Conservation (phyloP, 371 early-diverging fungal genomes). For the Gilbertella persicaria region DNA sequence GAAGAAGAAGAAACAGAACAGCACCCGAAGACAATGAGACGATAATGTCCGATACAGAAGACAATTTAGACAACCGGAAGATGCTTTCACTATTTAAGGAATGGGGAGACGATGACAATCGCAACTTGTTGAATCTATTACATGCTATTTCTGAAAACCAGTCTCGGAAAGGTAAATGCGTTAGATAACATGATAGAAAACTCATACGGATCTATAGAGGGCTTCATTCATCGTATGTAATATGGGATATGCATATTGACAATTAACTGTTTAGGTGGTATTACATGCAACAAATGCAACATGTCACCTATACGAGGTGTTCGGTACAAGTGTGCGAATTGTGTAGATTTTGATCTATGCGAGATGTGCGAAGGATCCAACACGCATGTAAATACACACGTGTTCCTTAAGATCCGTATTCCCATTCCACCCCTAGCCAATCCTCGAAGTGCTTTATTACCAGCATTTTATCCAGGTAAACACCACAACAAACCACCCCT, state of each 20-base stretch:
- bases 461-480: conserved; percentile 77
- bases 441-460: conserved; percentile 79
- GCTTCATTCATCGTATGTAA: conserved; percentile 75
- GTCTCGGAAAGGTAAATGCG: conserved; percentile 77
- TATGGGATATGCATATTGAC: no score
- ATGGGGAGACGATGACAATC: conserved; percentile 56
- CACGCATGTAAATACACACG: conserved; percentile 78
- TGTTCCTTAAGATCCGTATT: conserved; percentile 89
- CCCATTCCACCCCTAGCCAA: conserved; percentile 95
- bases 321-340: conserved; percentile 93
- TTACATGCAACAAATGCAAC: conserved; percentile 91
- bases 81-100: conserved; percentile 33
- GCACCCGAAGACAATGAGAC: conserved; percentile 8
- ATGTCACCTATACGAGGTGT: conserved; percentile 86
- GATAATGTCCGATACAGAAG: conserved; percentile 22
- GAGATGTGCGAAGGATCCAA: conserved; percentile 85
- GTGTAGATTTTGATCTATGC: conserved; percentile 93
- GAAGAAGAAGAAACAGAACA: conserved; percentile 29
- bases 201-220: conserved; percentile 49
- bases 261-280: conserved; percentile 61
- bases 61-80: conserved; percentile 26
- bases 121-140: conserved; percentile 74
- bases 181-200: not conserved
- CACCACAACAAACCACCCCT: conserved; percentile 31
- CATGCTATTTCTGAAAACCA: conserved; percentile 89